phyloP scores from a whole-genome alignment of 805 yeast genomes.

The Kuraishia floccosa region DNA sequence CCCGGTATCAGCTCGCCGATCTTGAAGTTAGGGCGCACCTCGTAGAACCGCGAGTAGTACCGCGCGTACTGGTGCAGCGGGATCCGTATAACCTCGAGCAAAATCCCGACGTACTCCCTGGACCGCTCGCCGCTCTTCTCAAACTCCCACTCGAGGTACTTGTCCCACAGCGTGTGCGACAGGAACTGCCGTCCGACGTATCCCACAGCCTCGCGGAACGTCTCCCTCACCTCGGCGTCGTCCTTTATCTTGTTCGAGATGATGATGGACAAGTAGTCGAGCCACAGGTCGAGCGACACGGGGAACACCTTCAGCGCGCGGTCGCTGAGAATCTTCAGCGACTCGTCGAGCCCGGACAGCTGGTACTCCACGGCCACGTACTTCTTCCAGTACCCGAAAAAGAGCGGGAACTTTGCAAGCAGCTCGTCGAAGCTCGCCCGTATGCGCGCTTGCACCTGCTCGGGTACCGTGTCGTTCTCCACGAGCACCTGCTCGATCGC shows the following conservation, averaged over 20 bases:
- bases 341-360: constrained; percentile 39
- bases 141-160: constrained; percentile 52
- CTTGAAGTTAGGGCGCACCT: constrained; percentile 22
- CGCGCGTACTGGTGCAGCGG: constrained; percentile 86
- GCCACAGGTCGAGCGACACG: constrained; percentile 55
- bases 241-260: constrained; percentile 25
- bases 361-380: constrained; percentile 46
- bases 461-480: constrained; percentile 6
- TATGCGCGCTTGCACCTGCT: constrained; percentile 8
- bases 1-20: constrained; percentile 18
- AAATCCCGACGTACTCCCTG: constrained; percentile 24
- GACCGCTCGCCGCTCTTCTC: constrained; percentile 19
- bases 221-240: constrained; percentile 19
- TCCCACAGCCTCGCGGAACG: constrained; percentile 37
- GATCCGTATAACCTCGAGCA: constrained; percentile 33
- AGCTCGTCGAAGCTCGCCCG: constrained; percentile 25
- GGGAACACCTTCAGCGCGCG: constrained; percentile 40
- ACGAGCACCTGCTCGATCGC: constrained; percentile 12
- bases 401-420: constrained; percentile 44
- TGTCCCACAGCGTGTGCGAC: constrained; percentile 79
- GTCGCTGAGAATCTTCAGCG: constrained; percentile 32
- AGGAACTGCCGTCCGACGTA: constrained; percentile 61
- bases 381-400: constrained; percentile 54
- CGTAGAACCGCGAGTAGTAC: constrained; percentile 44
- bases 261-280: constrained; percentile 48